Evolutionary conservation across 2,329 filamentous ascomycete genomes (phyloP).

Genomic region (Penicillium oxalicum): DNA sequence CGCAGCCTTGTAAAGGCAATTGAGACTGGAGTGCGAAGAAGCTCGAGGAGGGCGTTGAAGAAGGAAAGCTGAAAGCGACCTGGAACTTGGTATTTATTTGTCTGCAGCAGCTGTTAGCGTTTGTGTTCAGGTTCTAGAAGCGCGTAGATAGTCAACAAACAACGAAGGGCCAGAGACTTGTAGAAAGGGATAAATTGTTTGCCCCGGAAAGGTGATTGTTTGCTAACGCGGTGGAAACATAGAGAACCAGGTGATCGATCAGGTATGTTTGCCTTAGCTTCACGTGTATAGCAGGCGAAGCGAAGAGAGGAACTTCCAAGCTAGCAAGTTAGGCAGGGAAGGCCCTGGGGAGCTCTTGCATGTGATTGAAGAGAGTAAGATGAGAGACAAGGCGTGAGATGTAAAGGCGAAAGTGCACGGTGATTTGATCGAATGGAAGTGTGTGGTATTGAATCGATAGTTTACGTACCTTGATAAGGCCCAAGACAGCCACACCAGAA

Average conservation of each 20-base stretch:
- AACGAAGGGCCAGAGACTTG: too few species aligned
- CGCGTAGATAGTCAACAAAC: neutral
- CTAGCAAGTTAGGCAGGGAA: too few species aligned
- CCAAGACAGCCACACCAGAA: conserved; percentile 1
- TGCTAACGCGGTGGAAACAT: too few species aligned
- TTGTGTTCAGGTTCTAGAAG: neutral
- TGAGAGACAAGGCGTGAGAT: neutral
- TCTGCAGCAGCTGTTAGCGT: neutral
- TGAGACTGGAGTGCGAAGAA: neutral
- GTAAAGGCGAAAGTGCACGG: too few species aligned
- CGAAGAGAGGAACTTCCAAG: too few species aligned
- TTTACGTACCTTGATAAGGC: conserved; percentile 2
- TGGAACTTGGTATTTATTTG: neutral
- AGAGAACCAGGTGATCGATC: too few species aligned
- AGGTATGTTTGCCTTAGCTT: too few species aligned
- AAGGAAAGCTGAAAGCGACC: neutral
- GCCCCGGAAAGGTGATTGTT: too few species aligned
- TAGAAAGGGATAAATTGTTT: too few species aligned
- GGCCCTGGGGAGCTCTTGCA: too few species aligned
- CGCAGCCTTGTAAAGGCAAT: neutral
- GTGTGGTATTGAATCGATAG: neutral
- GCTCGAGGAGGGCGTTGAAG: neutral
- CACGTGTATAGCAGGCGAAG: too few species aligned
- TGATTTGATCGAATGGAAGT: neutral
- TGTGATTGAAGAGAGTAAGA: neutral